Base-by-base conservation (phyloP, 2,329 filamentous ascomycete species). In the Aspergillus brunneoviolaceus region DNA sequence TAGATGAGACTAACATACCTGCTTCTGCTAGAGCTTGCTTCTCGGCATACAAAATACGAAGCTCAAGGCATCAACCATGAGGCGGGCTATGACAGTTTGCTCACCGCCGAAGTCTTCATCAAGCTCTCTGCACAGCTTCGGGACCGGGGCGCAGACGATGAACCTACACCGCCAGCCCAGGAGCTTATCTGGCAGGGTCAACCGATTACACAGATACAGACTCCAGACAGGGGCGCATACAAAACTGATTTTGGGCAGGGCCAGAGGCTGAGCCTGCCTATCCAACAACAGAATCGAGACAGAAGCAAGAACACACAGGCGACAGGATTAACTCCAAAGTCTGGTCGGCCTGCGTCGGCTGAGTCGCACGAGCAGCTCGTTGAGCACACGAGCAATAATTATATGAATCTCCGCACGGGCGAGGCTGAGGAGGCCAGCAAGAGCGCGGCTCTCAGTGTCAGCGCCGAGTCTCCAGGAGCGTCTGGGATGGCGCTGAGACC, bases 41-140 rank as follows among this genome's bases (percentile, higher is more conserved):
- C 65, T 2, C 55, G 67, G 11, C 69, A 76, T 60, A 59, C 57
- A 1, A 76, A 74, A 58, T 78, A 78, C 49, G 45, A 62, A 9
- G 59, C 47, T 21, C 55, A 60, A 9, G 66, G 66, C 5, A 62
- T 65, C 23, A 60, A 63, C 12, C 86, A 88, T 60, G 86, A 88
- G 73, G 86, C 86, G 16, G 86, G 86, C 7, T 88, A 84, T 63
- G 86, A 88, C 69, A 87, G 84, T 70, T 79, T 84, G 61, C 75
- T 87, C 23, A 86, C 86, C 0, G 86, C 85, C 2, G 81, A 82
- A 58, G 77, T 87, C 27, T 83, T 86, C 64, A 78, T 87, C 55
- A 80, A 81, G 57, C 75, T 88, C 3, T 81, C 83, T 9, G 76
- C 81, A 1, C 82, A 83, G 64, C 74, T 86, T 4, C 78, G 80